Percentiles rank a stretch among this genome's conserved stretches.
Evolutionary conservation across 83 land plant genomes (phyloP).

Genomic region (Diphasiastrum complanatum): DNA sequence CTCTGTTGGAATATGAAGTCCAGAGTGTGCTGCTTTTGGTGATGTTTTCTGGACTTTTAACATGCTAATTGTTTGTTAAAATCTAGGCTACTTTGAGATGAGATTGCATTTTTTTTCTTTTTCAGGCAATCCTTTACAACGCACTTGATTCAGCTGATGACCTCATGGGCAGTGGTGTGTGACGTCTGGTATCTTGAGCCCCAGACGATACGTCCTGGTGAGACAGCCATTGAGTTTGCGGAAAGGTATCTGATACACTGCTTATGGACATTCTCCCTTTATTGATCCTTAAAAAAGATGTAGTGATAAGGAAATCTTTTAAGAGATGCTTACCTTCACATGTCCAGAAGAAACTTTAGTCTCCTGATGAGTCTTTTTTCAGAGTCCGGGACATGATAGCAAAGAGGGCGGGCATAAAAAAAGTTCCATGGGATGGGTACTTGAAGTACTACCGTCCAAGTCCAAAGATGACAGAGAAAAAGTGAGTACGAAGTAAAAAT

Average conservation of each 20-base stretch:
- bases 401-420: constrained; percentile 80
- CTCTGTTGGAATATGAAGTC: constrained; percentile 1
- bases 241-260: constrained; percentile 83
- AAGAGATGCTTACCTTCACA: neutral
- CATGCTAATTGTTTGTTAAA: no score
- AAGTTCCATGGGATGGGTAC: constrained; percentile 98
- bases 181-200: constrained; percentile 98
- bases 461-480: constrained; percentile 72
- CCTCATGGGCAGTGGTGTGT: constrained; percentile 99
- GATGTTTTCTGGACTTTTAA: neutral
- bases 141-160: constrained; percentile 89
- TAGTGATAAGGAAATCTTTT: neutral
- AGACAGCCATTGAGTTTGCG: constrained; percentile 92
- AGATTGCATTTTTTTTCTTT: constrained; percentile 7
- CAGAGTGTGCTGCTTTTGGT: neutral
- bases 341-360: constrained; percentile 3
- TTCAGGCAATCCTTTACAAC: constrained; percentile 90
- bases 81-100: no score
- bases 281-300: neutral
- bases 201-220: constrained; percentile 69
- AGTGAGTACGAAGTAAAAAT: constrained; percentile 39
- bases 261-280: no score
- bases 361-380: constrained; percentile 7
- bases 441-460: constrained; percentile 90
- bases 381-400: constrained; percentile 91